Conservation (phyloP, 2,329 filamentous ascomycete species). For the Colletotrichum navitas region DNA sequence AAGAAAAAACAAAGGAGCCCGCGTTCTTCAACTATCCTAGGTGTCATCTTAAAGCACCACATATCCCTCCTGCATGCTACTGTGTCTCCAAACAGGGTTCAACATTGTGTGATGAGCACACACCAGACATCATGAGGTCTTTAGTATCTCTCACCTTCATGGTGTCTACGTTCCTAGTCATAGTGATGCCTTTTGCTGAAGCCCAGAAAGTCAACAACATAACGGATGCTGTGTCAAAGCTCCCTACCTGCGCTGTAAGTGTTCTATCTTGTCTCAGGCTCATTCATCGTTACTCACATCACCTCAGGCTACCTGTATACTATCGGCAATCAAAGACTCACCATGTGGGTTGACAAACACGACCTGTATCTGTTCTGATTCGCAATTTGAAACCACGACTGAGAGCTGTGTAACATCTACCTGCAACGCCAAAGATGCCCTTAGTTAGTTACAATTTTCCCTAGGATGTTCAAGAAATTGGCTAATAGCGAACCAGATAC, state of each 20-base stretch:
- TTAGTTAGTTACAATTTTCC: conserved; percentile 17
- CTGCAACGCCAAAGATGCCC: conserved; percentile 31
- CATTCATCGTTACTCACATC: not conserved
- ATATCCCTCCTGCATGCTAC: not conserved
- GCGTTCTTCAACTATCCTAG: not conserved
- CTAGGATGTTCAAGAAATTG: not conserved
- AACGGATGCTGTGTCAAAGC: conserved; percentile 35
- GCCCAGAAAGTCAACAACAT: conserved; percentile 32
- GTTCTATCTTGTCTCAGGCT: not conserved
- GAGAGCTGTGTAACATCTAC: conserved; percentile 29
- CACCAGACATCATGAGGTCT: conserved; percentile 24
- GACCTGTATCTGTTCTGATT: conserved; percentile 31
- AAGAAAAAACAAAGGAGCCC: not conserved
- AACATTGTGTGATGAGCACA: not conserved
- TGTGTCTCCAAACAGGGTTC: not conserved
- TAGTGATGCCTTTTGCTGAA: conserved; percentile 1
- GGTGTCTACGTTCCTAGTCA: conserved; percentile 9
- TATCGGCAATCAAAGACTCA: conserved; percentile 23
- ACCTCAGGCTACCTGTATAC: conserved; percentile 25
- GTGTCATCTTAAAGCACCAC: conserved; percentile 12
- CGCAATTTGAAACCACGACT: conserved; percentile 21
- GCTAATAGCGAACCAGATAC: conserved; percentile 8
- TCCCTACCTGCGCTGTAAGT: conserved; percentile 50
- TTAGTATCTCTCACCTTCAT: conserved; percentile 3
- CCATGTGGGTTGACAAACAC: conserved; percentile 26